A percentile compares a stretch with the other conserved stretches of the same genome.
These are phyloP conservation scores for Scenedesmus sp. DNA, from an alignment of 163 green algal species.

Conservation along the genomic window DNA sequence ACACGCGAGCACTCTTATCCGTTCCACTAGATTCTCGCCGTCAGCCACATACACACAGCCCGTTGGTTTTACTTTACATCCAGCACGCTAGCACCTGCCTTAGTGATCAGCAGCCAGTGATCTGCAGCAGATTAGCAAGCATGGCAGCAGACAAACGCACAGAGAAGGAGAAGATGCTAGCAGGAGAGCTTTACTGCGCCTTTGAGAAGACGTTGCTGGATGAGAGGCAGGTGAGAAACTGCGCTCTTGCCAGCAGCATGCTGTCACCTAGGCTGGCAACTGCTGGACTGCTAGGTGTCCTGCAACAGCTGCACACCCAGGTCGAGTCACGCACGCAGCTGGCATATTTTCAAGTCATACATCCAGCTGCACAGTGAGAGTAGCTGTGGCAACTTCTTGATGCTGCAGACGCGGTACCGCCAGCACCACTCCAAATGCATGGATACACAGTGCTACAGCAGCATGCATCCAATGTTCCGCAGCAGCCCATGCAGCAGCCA, in stretches of 20 bases:
- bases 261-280: neutral
- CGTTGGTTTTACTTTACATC: neutral
- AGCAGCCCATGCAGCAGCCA: neutral
- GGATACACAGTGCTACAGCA: neutral
- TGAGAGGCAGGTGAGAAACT: slow-evolving; percentile 6
- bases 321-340: neutral
- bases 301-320: neutral
- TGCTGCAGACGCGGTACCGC: too few species aligned
- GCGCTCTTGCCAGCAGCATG: neutral
- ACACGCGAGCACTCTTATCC: neutral
- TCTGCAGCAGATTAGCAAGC: neutral
- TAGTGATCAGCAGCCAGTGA: neutral
- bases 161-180: slow-evolving; percentile 55
- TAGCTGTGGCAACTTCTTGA: too few species aligned
- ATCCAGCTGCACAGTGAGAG: too few species aligned
- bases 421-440: neutral
- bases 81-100: neutral
- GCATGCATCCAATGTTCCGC: neutral
- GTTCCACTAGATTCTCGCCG: neutral
- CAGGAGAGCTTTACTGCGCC: slow-evolving; percentile 45
- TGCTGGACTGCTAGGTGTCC: neutral
- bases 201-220: slow-evolving; percentile 30
- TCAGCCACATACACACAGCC: too few species aligned
- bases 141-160: slow-evolving; percentile 1
- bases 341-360: too few species aligned